phyloP scores from a whole-genome alignment of 164 flowering plant species.

The Magnolia officinalis region DNA sequence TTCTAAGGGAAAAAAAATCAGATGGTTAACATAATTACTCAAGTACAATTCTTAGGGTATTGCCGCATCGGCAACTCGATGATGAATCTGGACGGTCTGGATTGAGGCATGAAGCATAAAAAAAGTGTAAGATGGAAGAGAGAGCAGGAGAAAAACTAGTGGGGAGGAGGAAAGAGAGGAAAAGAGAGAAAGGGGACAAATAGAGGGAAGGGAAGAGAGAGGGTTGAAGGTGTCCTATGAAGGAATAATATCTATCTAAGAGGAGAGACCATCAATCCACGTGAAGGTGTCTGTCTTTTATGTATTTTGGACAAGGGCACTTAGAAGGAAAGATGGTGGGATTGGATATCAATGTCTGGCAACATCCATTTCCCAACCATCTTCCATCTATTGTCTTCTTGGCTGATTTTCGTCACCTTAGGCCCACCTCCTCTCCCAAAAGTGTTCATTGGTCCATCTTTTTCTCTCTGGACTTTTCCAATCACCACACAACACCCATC shows the following conservation, averaged over 20 bases:
- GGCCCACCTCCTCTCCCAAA: neutral
- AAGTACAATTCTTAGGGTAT: no score
- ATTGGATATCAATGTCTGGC: neutral
- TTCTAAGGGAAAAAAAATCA: no score
- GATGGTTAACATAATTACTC: no score
- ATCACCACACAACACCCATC: neutral
- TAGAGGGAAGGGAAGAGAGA: neutral
- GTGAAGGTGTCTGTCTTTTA: conserved; percentile 17
- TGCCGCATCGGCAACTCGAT: no score
- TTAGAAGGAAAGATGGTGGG: neutral
- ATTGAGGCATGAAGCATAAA: no score
- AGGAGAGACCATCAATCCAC: conserved; percentile 11
- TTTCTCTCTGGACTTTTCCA: neutral
- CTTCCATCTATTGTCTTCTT: neutral
- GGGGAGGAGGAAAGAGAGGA: neutral
- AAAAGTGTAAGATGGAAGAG: no score
- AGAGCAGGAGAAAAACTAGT: no score
- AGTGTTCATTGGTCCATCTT: neutral
- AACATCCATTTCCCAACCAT: neutral
- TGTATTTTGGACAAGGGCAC: neutral
- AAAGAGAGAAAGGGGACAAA: neutral
- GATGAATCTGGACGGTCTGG: no score
- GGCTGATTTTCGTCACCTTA: neutral
- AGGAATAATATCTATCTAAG: conserved; percentile 14
- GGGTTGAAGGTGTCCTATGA: conserved; percentile 9